Evolutionary conservation across 352 stramenopile genomes (phyloP).

Genomic region (Plasmopara viticola): DNA sequence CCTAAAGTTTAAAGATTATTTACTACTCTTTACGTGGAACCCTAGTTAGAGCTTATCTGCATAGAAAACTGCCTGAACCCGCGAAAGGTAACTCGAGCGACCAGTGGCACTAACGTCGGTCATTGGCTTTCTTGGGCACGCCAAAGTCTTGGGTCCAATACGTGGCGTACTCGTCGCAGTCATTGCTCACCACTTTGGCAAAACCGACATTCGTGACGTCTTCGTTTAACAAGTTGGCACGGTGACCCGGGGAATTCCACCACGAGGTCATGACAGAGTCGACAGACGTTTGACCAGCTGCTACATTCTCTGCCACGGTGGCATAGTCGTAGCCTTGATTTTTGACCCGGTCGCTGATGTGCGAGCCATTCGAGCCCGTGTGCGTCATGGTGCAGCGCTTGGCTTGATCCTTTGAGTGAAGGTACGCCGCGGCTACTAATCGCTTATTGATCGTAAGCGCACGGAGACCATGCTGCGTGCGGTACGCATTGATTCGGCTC

Average conservation of each 20-base stretch:
- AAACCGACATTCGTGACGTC: conserved; percentile 30
- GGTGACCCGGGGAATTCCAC: conserved; percentile 45
- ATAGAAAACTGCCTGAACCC: no score
- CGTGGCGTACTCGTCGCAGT: conserved; percentile 13
- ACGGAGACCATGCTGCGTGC: conserved; percentile 26
- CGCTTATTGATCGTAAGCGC: conserved; percentile 39
- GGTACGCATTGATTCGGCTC: conserved; percentile 39
- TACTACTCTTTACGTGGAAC: no score
- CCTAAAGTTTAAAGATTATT: no score
- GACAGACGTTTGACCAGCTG: conserved; percentile 35
- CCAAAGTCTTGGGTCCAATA: conserved; percentile 42
- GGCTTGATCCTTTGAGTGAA: conserved; percentile 44
- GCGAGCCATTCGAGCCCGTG: conserved; percentile 30
- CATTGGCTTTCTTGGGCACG: no score
- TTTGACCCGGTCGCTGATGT: conserved; percentile 25
- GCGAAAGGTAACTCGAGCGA: no score
- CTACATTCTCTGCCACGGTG: conserved; percentile 40
- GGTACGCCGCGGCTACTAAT: conserved; percentile 25
- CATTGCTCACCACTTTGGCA: conserved; percentile 22
- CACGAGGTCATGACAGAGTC: conserved; percentile 39
- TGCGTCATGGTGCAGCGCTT: conserved; percentile 41
- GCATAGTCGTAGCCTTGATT: conserved; percentile 30
- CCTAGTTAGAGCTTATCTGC: no score
- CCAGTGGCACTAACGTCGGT: no score
- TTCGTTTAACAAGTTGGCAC: conserved; percentile 37